Evolutionary conservation across 352 stramenopile genomes (phyloP), one percentile per base, ranked within the genome.

Genomic region (Phytophthora agathidicida): DNA sequence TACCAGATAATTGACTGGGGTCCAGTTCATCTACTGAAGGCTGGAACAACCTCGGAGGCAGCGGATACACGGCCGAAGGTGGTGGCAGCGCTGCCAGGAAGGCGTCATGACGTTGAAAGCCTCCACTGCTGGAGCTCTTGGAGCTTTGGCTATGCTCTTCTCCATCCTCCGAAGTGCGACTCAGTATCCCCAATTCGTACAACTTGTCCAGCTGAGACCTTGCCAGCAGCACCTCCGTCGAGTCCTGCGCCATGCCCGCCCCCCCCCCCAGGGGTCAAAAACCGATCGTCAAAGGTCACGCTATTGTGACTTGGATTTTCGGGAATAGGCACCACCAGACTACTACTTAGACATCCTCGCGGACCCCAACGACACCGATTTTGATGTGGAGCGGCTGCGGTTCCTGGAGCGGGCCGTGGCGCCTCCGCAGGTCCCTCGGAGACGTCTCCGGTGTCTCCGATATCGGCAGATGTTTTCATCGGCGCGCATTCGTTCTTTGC

Each of bases 181-280:
- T 42, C 5, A 89, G 37, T 27, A 89, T 61, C 7, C 80, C 80
- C 33, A 89, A 43, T 41, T 47, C 55, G 26, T 80, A 78, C 26
- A 89, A 64, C 31, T 65, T 68, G 62, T 82, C 71, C 0, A 89
- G 63, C 51, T 89, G 80, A 35, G 75, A 72, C 16, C 28, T 54
- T 49, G 69, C 80, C 27, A 85, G 46, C 27, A 85, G 46, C 19
- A 51, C 59, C 37, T 82, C 67, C 23, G 47, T 69, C n/a, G 65
- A 63, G 13, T 51, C 39, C 17, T 60, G 22, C 43, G 45, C 42
- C 54, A 62, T 56, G 36, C 26, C n/a, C n/a, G n/a, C n/a, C n/a
- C n/a, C n/a, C n/a, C n/a, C 17, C 30, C 43, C 31, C 38, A 27
- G 6, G 13, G 2, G 24, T 16, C 5, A 27, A 57, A 58, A 45